Evolutionary conservation across 176 grass and related monocot species (phyloP).

Genomic region (Eleusine indica): DNA sequence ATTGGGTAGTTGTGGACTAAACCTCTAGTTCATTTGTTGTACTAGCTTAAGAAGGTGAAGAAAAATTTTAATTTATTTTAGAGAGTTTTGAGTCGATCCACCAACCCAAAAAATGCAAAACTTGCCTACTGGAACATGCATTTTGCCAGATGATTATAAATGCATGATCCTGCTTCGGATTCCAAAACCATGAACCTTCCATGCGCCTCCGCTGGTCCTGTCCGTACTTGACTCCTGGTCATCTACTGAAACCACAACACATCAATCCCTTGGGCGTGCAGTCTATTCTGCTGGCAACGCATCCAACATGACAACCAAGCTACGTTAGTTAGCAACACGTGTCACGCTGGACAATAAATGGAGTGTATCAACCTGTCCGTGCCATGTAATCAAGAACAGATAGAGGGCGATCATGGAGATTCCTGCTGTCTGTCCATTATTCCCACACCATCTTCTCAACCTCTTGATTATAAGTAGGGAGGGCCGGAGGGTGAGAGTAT

Average conservation of each 20-base stretch:
- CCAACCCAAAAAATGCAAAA: too few species aligned
- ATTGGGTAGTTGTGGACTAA: too few species aligned
- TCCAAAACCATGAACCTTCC: constrained; percentile 43
- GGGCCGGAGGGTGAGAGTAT: neutral
- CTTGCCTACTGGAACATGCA: neutral
- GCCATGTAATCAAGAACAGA: constrained; percentile 29
- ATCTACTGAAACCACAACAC: constrained; percentile 27
- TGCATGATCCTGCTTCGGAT: constrained; percentile 22
- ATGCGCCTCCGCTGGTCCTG: neutral
- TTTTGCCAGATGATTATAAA: constrained; percentile 23
- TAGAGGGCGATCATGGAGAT: constrained; percentile 26
- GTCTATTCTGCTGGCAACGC: constrained; percentile 22
- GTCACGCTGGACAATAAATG: neutral
- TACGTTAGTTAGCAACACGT: constrained; percentile 26
- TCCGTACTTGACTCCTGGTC: neutral
- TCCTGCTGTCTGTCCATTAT: constrained; percentile 34
- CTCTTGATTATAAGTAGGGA: constrained; percentile 35
- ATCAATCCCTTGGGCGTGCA: constrained; percentile 34
- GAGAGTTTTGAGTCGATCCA: too few species aligned
- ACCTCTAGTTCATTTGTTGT: too few species aligned
- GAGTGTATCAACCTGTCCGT: constrained; percentile 10
- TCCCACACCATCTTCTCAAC: constrained; percentile 9
- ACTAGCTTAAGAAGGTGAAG: too few species aligned
- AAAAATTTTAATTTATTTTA: too few species aligned
- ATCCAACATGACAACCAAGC: constrained; percentile 44